Evolutionary conservation across 2,329 filamentous ascomycete species (phyloP).

Genomic region (Beauveria sp.): DNA sequence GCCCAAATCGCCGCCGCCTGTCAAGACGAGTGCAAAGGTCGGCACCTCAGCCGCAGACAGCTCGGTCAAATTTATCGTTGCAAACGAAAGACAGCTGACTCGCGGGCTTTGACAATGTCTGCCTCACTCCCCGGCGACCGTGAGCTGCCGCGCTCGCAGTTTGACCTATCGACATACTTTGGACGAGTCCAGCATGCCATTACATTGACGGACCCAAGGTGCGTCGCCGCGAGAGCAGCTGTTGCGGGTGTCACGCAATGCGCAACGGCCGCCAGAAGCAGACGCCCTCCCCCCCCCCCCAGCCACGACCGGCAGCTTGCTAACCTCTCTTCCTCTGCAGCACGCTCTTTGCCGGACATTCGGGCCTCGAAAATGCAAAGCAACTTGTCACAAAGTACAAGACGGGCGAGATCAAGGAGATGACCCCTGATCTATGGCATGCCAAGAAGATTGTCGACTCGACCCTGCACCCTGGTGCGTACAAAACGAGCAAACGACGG

Average conservation of each 20-base stretch:
- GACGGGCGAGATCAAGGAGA: constrained; percentile 65
- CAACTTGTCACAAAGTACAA: constrained; percentile 77
- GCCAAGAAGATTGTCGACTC: constrained; percentile 98
- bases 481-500: background rate
- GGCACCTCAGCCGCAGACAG: background rate
- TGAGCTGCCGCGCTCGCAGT: constrained; percentile 84
- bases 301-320: background rate
- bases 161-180: constrained; percentile 91
- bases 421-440: constrained; percentile 87
- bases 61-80: background rate
- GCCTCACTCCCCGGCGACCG: constrained; percentile 59
- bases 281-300: no score
- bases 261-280: background rate
- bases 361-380: constrained; percentile 82
- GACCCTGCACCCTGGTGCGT: constrained; percentile 83
- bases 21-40: background rate
- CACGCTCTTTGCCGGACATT: constrained; percentile 71
- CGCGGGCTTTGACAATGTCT: constrained; percentile 42
- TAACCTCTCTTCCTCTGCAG: constrained; percentile 38
- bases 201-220: constrained; percentile 92
- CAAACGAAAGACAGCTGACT: background rate
- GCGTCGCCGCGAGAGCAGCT: constrained; percentile 32
- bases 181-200: constrained; percentile 86
- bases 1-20: background rate
- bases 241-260: background rate